A percentile compares a stretch with the other conserved stretches of the same genome.
Conservation (phyloP, 2,329 filamentous ascomycete species). For the Thielaviopsis euricoi region DNA sequence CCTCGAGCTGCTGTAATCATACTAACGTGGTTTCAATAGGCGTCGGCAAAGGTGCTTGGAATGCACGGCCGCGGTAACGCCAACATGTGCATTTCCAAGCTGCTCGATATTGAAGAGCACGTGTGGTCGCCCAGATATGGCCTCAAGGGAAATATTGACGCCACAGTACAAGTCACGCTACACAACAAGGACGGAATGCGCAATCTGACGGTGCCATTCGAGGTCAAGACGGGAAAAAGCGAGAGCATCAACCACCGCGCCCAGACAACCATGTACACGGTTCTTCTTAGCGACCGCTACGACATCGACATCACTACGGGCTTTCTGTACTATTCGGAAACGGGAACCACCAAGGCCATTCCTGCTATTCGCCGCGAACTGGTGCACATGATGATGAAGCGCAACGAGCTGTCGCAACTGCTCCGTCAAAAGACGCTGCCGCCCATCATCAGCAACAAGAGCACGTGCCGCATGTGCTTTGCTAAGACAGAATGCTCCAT, state of each 20-base stretch:
- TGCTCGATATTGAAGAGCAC: slow-evolving; percentile 93
- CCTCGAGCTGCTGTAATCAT: slow-evolving; percentile 16
- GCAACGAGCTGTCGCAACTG: slow-evolving; percentile 76
- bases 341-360: slow-evolving; percentile 69
- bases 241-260: slow-evolving; percentile 71
- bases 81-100: slow-evolving; percentile 74
- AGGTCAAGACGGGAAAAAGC: slow-evolving; percentile 86
- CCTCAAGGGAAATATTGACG: slow-evolving; percentile 93
- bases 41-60: slow-evolving; percentile 60
- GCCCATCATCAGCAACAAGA: slow-evolving; percentile 67
- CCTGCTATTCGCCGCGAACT: slow-evolving; percentile 76
- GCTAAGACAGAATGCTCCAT: slow-evolving; percentile 82
- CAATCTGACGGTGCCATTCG: slow-evolving; percentile 75
- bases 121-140: slow-evolving; percentile 98
- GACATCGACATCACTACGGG: slow-evolving; percentile 84
- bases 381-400: slow-evolving; percentile 90
- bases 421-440: slow-evolving; percentile 72
- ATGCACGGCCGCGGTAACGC: slow-evolving; percentile 54
- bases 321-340: slow-evolving; percentile 89
- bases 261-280: slow-evolving; percentile 86
- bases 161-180: slow-evolving; percentile 80
- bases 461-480: slow-evolving; percentile 75
- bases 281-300: slow-evolving; percentile 85
- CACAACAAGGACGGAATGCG: slow-evolving; percentile 48
- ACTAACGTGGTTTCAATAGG: slow-evolving; percentile 21